phyloP scores from a whole-genome alignment of 805 yeast species.

The Wickerhamomyces pijperi region DNA sequence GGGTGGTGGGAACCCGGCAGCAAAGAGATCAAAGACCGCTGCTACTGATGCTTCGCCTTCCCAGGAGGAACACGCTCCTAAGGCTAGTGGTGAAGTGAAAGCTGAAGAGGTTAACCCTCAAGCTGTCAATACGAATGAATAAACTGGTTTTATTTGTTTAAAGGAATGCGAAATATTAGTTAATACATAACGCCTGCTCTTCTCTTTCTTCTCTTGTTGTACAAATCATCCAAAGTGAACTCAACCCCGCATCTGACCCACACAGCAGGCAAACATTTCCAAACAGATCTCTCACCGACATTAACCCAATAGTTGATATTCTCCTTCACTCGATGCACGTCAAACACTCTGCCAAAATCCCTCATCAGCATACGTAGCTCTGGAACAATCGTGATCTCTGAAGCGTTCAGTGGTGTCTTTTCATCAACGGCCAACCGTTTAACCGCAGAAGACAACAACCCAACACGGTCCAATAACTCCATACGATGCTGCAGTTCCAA shows the following conservation, averaged over 20 bases:
- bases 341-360: conserved; percentile 21
- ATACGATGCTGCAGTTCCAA: conserved; percentile 80
- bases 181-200: neutral
- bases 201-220: conserved; percentile 24
- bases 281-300: conserved; percentile 85
- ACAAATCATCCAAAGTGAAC: conserved; percentile 73
- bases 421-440: conserved; percentile 82
- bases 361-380: conserved; percentile 50
- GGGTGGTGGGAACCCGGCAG: conserved; percentile 9
- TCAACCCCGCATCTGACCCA: conserved; percentile 88
- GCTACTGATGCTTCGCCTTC: too few relatives aligned
- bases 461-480: conserved; percentile 67
- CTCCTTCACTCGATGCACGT: conserved; percentile 70
- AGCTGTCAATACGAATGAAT: too few relatives aligned
- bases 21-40: too few relatives aligned
- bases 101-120: too few relatives aligned
- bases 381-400: conserved; percentile 87
- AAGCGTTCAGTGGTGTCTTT: conserved; percentile 65
- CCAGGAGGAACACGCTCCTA: too few relatives aligned
- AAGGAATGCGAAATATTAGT: too few relatives aligned
- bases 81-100: too few relatives aligned
- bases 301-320: conserved; percentile 83
- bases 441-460: conserved; percentile 57
- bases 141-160: too few relatives aligned
- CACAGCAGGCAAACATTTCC: conserved; percentile 81